Evolutionary conservation across 805 yeast genomes (phyloP), one percentile per base, ranked within the genome.

Genomic region (Suhomyces tanzawaensis): DNA sequence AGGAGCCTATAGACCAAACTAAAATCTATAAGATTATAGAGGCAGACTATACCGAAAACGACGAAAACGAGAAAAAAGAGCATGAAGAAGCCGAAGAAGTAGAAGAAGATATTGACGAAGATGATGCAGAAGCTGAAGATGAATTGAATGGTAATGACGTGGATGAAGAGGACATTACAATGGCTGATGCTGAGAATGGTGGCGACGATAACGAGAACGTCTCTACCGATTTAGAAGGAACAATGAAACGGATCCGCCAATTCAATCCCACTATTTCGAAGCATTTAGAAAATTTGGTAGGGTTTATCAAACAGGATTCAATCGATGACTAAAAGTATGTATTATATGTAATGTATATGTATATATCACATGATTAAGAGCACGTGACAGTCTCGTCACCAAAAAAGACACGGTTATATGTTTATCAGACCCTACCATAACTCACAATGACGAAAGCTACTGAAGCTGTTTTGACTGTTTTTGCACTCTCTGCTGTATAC

Each of bases 401-500:
- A 27, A 27, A 27, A 27, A 27, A 27, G 30, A 27, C 30, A 27
- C 30, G 30, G 30, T 27, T 24, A 24, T 24, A 8, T 24, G 27
- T 24, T 24, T 24, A 24, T 24, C 6, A 7, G n/a, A 5, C 5
- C 5, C 27, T n/a, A 7, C 27, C 14, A n/a, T 8, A 12, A 9
- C n/a, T 24, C 27, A 33, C 24, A 29, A 82, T 82, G 89, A 79
- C 87, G 24, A 81, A 77, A 56, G 85, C 85, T 39, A 73, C 81
- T 16, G 84, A 82, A 52, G 68, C 86, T 7, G 66, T 65, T 19
- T 58, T 73, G 42, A 60, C 74, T 4, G 46, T 72, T 19, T 69
- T 72, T 44, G 64, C 74, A 16, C 51, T 69, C n/a, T 55, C 72
- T 4, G 72, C 82, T 2, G 54, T 79, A 6, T 82, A 82, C 61